Percentiles rank a stretch among this genome's conserved stretches.
Evolutionary conservation across 768 basidiomycete genomes (phyloP).

Genomic region (Suillus bovinus): DNA sequence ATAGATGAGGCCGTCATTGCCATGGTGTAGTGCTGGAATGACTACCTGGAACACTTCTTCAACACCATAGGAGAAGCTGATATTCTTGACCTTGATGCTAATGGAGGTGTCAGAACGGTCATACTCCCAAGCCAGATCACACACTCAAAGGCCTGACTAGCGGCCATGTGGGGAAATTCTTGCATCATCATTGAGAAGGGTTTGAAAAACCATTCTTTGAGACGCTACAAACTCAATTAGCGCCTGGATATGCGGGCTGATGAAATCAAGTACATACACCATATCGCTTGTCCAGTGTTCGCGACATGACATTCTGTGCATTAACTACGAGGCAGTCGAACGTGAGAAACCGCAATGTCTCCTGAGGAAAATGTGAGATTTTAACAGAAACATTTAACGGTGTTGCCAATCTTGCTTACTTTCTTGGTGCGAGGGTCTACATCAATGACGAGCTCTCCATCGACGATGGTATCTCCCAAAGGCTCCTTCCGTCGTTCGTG

Average conservation of each 20-base stretch:
- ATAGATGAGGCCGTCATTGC: conserved; percentile 95
- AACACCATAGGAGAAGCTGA: conserved; percentile 84
- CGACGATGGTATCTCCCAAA: conserved; percentile 79
- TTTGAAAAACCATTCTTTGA: conserved; percentile 79
- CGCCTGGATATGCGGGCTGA: not conserved
- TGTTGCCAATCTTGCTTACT: conserved; percentile 42
- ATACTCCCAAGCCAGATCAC: conserved; percentile 28
- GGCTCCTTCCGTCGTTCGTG: conserved; percentile 69
- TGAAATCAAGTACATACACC: conserved; percentile 55
- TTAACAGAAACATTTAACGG: not conserved
- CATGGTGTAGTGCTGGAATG: conserved; percentile 85
- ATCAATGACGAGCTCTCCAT: conserved; percentile 94
- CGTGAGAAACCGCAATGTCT: conserved; percentile 78
- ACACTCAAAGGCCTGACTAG: conserved; percentile 79
- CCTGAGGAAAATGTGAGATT: conserved; percentile 43
- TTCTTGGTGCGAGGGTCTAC: conserved; percentile 72
- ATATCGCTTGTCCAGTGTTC: conserved; percentile 83
- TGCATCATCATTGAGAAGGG: conserved; percentile 73
- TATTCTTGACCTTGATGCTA: conserved; percentile 87
- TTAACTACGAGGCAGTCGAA: conserved; percentile 94
- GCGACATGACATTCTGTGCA: conserved; percentile 83
- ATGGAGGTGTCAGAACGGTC: conserved; percentile 8
- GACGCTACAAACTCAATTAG: conserved; percentile 33
- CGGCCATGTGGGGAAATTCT: conserved; percentile 67
- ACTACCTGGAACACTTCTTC: conserved; percentile 83